Base-by-base conservation (phyloP, 768 basidiomycete genomes). In the Naematelia encephala region DNA sequence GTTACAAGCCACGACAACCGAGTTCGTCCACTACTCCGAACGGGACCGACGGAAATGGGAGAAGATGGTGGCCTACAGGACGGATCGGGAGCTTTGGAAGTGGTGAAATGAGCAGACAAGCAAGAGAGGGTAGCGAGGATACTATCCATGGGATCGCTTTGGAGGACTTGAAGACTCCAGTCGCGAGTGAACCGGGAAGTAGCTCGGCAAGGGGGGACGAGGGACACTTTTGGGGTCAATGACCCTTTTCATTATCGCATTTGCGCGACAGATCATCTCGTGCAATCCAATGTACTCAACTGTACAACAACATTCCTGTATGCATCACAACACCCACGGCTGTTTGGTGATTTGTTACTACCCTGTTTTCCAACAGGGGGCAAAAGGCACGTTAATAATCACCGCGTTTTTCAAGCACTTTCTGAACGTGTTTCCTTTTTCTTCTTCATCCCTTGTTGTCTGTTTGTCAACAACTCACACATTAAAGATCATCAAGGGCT, bases 51-150 rank as follows among this genome's bases (percentile, higher is more conserved):
- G 34, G 34, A 39, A 39, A 16, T 39, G 34, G 34, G 34, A 39
- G 34, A 16, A 39, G 16, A 8, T 39, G 34, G 34, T 39, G 34
- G 34, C 34, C 34, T 39, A 8, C 8, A 39, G 16, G 34, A 8
- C 34, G 34, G 34, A 8, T 39, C 8, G 16, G 34, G 16, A 39
- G 34, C 34, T 39, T 16, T 39, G 48, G 50, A 2, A 57, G 49
- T 29, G 21, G 46, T 48, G 43, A 50, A 28, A 51, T 26, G 19
- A 34, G 46, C 46, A 59, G 64, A 39, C 44, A 60, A 44, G 50
- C 46, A 12, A 62, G 65, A 47, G 61, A 67, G 39, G 59, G 59
- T 12, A 60, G 61, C 27, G 64, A 62, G 49, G 61, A 64, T 56
- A 64, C 62, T 1, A 59, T 63, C 8, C 27, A 51, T 51, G 50